A percentile compares a stretch with the other conserved stretches of the same genome.
Evolutionary conservation across 1,284 basidiomycete genomes (phyloP).

Genomic region (Tilletia caries): DNA sequence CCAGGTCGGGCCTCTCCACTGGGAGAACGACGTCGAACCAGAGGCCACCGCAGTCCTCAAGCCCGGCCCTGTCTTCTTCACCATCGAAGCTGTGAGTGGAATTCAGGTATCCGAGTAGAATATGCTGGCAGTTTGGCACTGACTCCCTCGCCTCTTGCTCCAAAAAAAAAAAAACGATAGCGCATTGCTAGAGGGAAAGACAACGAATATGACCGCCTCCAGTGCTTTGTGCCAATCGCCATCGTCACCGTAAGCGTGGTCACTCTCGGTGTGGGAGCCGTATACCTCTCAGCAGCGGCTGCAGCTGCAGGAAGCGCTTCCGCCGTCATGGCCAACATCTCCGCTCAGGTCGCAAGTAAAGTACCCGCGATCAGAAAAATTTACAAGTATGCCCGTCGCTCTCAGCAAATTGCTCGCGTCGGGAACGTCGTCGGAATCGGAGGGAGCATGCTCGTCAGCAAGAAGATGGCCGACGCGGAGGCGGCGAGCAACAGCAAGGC

Average conservation of each 20-base stretch:
- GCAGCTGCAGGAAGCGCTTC: constrained; percentile 33
- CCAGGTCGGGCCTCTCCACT: constrained; percentile 43
- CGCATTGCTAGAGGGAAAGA: not conserved
- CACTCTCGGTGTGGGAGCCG: constrained; percentile 36
- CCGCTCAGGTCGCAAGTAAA: constrained; percentile 28
- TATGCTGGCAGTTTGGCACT: not conserved
- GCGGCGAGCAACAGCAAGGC: not conserved
- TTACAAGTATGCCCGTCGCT: constrained; percentile 36
- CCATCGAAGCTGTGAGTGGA: constrained; percentile 32
- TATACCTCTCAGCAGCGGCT: constrained; percentile 35
- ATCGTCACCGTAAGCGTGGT: constrained; percentile 33
- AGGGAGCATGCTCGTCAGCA: constrained; percentile 20
- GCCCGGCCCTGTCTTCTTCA: constrained; percentile 41
- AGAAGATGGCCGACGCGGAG: constrained; percentile 12
- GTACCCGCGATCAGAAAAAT: constrained; percentile 35
- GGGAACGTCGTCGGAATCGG: constrained; percentile 43
- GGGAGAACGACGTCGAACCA: constrained; percentile 34
- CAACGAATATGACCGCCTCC: constrained; percentile 8
- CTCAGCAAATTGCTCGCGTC: constrained; percentile 35
- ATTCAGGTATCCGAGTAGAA: constrained; percentile 13
- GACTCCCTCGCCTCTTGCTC: no score
- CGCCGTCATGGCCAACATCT: constrained; percentile 31
- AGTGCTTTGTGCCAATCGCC: constrained; percentile 34
- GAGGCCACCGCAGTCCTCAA: constrained; percentile 26
- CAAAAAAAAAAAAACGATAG: no score